Evolutionary conservation across 2,329 filamentous ascomycete genomes (phyloP).

Genomic region (Hymenoscyphus infarciens): DNA sequence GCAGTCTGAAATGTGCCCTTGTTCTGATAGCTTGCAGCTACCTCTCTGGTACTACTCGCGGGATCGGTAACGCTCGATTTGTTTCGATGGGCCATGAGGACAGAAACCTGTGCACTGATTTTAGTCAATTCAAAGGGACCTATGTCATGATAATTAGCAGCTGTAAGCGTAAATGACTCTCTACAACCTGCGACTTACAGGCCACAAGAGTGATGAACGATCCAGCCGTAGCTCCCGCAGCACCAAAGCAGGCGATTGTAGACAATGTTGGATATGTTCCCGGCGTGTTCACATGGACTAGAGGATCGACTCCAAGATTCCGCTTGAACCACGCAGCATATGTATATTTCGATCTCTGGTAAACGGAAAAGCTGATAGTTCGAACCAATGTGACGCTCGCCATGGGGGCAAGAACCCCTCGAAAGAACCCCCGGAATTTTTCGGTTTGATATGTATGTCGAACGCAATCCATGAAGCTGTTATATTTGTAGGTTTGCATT

Average conservation of each 20-base stretch:
- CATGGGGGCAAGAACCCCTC: constrained; percentile 78
- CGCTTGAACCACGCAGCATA: constrained; percentile 68
- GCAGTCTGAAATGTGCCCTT: constrained; percentile 75
- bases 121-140: constrained; percentile 88
- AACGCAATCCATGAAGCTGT: constrained; percentile 70
- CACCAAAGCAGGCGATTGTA: constrained; percentile 72
- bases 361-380: constrained; percentile 76
- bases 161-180: constrained; percentile 1
- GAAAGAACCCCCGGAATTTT: constrained; percentile 73
- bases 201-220: constrained; percentile 76
- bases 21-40: constrained; percentile 69
- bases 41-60: constrained; percentile 31
- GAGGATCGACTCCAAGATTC: constrained; percentile 65
- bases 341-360: constrained; percentile 71
- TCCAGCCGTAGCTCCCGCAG: constrained; percentile 74
- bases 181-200: constrained; percentile 47
- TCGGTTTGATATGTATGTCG: constrained; percentile 72
- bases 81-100: constrained; percentile 63
- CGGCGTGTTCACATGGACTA: constrained; percentile 66
- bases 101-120: constrained; percentile 79
- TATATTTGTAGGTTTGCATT: constrained; percentile 82
- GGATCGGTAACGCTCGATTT: constrained; percentile 37
- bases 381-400: constrained; percentile 73
- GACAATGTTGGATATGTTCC: constrained; percentile 70
- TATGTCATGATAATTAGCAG: constrained; percentile 34